Base-by-base conservation (phyloP, 2,329 filamentous ascomycete genomes). In the Aureobasidium melanogenum region DNA sequence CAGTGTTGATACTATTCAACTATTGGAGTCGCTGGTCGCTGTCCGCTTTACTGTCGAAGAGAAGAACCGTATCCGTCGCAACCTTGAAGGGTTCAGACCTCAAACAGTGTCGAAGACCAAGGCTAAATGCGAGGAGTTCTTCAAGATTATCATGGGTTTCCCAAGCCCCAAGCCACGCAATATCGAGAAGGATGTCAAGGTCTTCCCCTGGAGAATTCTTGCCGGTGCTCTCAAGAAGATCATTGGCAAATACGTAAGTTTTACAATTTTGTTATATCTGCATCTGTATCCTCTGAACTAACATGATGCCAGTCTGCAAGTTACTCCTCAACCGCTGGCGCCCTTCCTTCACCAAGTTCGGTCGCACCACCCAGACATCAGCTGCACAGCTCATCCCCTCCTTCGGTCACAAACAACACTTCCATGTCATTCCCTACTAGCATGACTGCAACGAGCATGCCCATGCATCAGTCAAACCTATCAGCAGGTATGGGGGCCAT, bases 131-230 rank as follows among this genome's bases (percentile, higher is more conserved):
- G 93, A 97, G 73, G 91, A 95, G 60, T 97, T 97, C 75, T 97
- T 97, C 85, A 97, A 97, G 78, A 83, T 97, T 69, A 97, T 99
- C 76, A 99, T 99, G 94, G 90, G 86, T 1, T 97, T 97, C 71
- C 91, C 91, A 14, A 89, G 88, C 63, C 94, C 94, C 1, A 97
- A 97, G 76, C 94, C 94, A 19, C 84, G 94, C 64, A 97, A 97
- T 71, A 99, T 99, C 66, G 94, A 97, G 79, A 99, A 99, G 78
- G 93, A 97, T 70, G 92, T 99, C 71, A 99, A 99, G 77, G 94
- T 97, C 14, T 99, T 97, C 71, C 88, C 91, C 5, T 99, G 94
- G 94, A 94, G 91, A 74, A 90, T 94, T 63, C 81, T 99, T 47
- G 84, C 84, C 52, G 83, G 86, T 63, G 93, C 94, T 0, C 81